Evolutionary conservation across 805 yeast genomes (phyloP), one percentile per base, ranked within the genome.

Genomic region (Starmera dryadoides): DNA sequence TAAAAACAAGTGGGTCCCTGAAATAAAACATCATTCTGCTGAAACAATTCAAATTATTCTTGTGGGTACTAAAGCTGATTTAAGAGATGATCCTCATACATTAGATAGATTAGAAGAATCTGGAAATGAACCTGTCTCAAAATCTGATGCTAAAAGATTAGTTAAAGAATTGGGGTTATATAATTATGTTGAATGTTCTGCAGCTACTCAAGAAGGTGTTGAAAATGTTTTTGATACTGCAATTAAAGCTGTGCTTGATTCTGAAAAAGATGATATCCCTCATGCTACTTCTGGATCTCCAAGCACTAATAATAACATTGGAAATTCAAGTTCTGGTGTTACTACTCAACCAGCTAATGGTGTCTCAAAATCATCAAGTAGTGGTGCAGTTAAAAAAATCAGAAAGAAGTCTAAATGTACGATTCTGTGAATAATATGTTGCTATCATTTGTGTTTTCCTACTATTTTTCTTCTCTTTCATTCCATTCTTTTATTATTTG

Each of bases 1-100:
- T 42, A 77, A 76, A 50, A 78, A 79, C 46, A 87, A 87, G 56
- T 81, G 88, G 88, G 73, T 79, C 47, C 95, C 95, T 5, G 97
- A 88, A 61, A 78, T 88, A 43, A 70, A 78, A 55, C 94, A 86
- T 58, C 95, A 86, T 58, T 79, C 93, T 8, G 83, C 86, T 18
- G 75, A 73, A 45, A 81, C 77, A 52, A 73, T 79, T 42, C 75
- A 79, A 28, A 76, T 86, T 36, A 60, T 88, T 28, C 66, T 88
- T 39, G 82, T 88, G 23, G 96, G 96, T 39, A 88, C 96, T n/a
- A 88, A 88, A 60, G 65, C 80, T 17, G 96, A 88, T 66, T 66
- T 88, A 47, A 73, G 95, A 58, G 91, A 86, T 39, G 94, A 86
- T 54, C 80, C 79, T 35, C 85, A 79, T 48, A 75, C 80, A n/a